These are phyloP conservation scores for Cladosporium sp. DNA, from an alignment of 2,329 filamentous ascomycete species.

Conservation along the genomic window DNA sequence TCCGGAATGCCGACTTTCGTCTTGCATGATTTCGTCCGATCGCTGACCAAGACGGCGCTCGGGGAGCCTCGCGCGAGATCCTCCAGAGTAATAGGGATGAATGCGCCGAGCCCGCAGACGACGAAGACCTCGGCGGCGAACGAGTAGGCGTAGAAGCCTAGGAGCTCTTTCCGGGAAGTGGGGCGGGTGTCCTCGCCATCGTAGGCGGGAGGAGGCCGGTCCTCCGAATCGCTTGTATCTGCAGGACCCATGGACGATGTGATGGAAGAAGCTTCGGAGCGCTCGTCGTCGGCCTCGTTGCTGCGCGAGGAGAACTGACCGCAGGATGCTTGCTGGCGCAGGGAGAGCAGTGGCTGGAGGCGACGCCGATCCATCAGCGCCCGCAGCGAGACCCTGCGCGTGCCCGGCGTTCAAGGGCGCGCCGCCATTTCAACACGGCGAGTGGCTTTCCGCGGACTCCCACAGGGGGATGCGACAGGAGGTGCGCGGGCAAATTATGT, in stretches of 20 bases:
- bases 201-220: constrained; percentile 48
- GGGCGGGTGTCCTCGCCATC: constrained; percentile 79
- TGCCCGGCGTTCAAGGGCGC: neutral
- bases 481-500: too few species aligned
- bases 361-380: constrained; percentile 4
- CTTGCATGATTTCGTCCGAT: constrained; percentile 69
- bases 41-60: constrained; percentile 76
- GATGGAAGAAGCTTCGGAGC: constrained; percentile 15
- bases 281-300: constrained; percentile 40
- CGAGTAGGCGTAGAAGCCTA: constrained; percentile 92
- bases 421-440: neutral
- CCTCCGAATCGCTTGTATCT: constrained; percentile 10
- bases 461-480: too few species aligned
- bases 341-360: constrained; percentile 5
- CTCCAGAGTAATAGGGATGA: constrained; percentile 92
- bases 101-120: constrained; percentile 81
- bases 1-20: constrained; percentile 4
- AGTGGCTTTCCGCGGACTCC: neutral
- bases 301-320: constrained; percentile 27
- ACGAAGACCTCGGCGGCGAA: constrained; percentile 97
- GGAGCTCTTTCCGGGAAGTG: constrained; percentile 79
- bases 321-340: constrained; percentile 15
- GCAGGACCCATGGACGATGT: constrained; percentile 13
- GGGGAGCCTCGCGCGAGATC: constrained; percentile 72
- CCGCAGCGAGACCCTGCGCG: neutral